Evolutionary conservation across 2,329 filamentous ascomycete genomes (phyloP).

Genomic region (Fulvia fulva): DNA sequence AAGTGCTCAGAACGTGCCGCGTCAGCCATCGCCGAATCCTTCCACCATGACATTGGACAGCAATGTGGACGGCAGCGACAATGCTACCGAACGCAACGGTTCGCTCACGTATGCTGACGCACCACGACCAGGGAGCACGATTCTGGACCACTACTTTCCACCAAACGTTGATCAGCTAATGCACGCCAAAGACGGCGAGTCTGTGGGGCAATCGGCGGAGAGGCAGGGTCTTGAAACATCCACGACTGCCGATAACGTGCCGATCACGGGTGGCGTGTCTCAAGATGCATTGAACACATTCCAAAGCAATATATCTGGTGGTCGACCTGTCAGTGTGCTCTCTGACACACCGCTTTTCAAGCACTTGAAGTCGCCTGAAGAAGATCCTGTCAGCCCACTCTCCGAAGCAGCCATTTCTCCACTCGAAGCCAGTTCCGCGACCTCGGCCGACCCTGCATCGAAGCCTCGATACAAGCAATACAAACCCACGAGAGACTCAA

Average conservation of each 20-base stretch:
- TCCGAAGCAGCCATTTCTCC: not conserved
- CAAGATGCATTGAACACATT: not conserved
- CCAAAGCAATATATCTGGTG: constrained; percentile 1
- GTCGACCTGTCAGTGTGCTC: constrained; percentile 19
- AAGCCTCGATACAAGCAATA: not conserved
- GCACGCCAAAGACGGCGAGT: constrained; percentile 4
- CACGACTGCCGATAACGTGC: constrained; percentile 9
- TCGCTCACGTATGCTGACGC: not conserved
- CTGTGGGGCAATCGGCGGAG: constrained; percentile 11
- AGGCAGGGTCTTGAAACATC: constrained; percentile 8
- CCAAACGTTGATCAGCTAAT: constrained; percentile 4
- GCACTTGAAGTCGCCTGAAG: constrained; percentile 13
- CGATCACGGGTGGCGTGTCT: constrained; percentile 7
- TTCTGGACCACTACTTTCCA: not conserved
- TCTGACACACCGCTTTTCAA: constrained; percentile 6
- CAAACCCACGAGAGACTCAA: constrained; percentile 17
- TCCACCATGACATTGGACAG: constrained; percentile 28
- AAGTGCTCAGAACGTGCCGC: constrained; percentile 30
- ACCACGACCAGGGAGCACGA: not conserved
- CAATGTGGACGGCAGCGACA: constrained; percentile 4
- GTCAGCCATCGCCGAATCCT: constrained; percentile 17
- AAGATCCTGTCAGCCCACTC: constrained; percentile 19
- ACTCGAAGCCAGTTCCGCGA: not conserved
- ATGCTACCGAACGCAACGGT: not conserved
- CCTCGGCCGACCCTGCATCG: not conserved